Evolutionary conservation across 345 rosid genomes (phyloP).

Genomic region (Hibiscus mutabilis): DNA sequence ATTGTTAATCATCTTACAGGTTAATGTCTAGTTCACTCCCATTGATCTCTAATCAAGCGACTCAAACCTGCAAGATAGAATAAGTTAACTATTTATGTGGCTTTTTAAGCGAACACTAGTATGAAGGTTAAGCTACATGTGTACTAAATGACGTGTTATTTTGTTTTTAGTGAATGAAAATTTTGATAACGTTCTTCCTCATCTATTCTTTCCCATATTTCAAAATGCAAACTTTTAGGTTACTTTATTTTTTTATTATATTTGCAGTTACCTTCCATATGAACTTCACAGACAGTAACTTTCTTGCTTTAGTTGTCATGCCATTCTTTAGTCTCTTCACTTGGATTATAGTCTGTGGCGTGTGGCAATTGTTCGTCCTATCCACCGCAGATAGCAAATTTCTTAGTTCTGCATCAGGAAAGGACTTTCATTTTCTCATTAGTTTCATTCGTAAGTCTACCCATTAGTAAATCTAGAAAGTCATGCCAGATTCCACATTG

Average conservation of each 20-base stretch:
- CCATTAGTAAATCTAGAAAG: neutral
- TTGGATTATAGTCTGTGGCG: neutral
- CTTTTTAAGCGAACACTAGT: neutral
- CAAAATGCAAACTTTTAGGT: neutral
- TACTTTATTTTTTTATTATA: neutral
- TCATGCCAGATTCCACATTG: neutral
- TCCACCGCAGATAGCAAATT: neutral
- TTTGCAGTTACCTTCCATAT: neutral
- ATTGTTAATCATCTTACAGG: neutral
- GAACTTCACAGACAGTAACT: neutral
- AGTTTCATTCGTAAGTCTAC: neutral
- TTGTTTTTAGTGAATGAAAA: neutral
- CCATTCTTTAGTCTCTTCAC: neutral
- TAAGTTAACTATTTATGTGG: neutral
- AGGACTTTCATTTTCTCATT: neutral
- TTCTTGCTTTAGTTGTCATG: neutral
- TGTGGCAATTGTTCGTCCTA: neutral
- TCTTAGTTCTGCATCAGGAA: neutral
- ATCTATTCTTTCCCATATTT: neutral
- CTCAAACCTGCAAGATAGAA: neutral
- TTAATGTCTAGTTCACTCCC: neutral
- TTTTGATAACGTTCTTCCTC: neutral
- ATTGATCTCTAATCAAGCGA: neutral
- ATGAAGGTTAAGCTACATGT: neutral
- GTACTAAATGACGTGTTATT: neutral